Evolutionary conservation across 805 yeast species (phyloP), one percentile per base, ranked within the genome.

Genomic region (Lipomyces lipofer): DNA sequence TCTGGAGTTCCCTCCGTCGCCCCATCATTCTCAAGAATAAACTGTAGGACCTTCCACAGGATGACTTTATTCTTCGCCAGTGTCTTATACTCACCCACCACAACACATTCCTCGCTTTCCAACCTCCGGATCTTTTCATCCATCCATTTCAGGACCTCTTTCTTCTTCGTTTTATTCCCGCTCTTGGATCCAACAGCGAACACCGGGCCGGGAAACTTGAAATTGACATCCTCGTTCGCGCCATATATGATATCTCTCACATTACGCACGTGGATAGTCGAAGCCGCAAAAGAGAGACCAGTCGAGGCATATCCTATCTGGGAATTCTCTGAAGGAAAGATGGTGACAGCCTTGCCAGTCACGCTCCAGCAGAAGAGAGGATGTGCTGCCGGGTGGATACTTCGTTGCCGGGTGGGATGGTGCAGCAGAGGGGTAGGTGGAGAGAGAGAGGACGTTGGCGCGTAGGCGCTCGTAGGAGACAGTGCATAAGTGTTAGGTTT

Each of bases 81-180:
- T 58, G 67, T 64, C 21, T 52, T 45, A 13, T 68, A 47, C 17
- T 64, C 60, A 17, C 65, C 68, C 24, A 47, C 27, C 1, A 62
- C 44, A 9, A 63, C 58, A 8, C 58, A 52, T 6, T 60, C 62
- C 12, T 58, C 59, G n/a, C 52, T 51, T 6, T 66, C 61, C 9
- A 69, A 45, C 3, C 53, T 58, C 4, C 56, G 63, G 13, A 71
- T 58, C 45, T 71, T 69, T 2, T 73, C 76, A 19, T 71, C 73
- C n/a, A 84, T 61, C 85, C 96, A 86, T 53, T 83, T 79, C 56
- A 82, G 86, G 7, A 88, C 66, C 39, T 85, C 94, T 64, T 83
- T 86, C 66, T 75, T 75, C 66, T 80, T 84, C 1, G 82, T 71
- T 65, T 82, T 87, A 39, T 65, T 63, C 25, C 69, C 65, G 7